phyloP scores from a whole-genome alignment of 2,329 filamentous ascomycete species.

The Colletotrichum sp. region DNA sequence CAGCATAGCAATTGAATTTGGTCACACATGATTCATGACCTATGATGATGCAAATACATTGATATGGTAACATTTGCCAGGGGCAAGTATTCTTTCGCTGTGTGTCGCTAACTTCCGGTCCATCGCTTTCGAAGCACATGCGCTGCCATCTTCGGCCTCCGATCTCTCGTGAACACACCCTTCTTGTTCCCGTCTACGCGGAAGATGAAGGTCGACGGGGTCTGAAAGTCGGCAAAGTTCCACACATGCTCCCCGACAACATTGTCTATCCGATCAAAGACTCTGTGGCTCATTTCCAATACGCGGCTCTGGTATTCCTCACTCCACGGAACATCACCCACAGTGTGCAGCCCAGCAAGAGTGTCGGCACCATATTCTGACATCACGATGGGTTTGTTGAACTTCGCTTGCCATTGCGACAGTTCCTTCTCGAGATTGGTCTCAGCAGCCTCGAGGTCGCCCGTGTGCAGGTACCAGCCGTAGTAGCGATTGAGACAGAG shows the following conservation, averaged over 20 bases:
- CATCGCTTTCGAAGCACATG: constrained; percentile 22
- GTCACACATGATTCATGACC: not conserved
- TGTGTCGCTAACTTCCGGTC: not conserved
- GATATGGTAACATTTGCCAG: too few species aligned
- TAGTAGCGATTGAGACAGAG: constrained; percentile 33
- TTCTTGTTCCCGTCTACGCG: constrained; percentile 30
- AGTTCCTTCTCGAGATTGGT: constrained; percentile 26
- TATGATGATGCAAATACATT: not conserved
- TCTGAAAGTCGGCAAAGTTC: constrained; percentile 31
- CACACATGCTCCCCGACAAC: constrained; percentile 33
- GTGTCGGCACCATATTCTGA: constrained; percentile 34
- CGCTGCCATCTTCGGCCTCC: constrained; percentile 25
- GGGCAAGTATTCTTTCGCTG: not conserved
- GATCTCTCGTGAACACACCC: constrained; percentile 28
- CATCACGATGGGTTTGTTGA: constrained; percentile 33
- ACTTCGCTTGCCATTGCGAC: constrained; percentile 26
- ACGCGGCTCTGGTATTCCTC: constrained; percentile 31
- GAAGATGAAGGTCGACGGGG: constrained; percentile 14
- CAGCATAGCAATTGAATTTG: not conserved
- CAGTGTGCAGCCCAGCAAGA: constrained; percentile 29
- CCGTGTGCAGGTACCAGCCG: constrained; percentile 30
- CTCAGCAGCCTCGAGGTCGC: constrained; percentile 27
- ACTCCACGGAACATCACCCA: constrained; percentile 28
- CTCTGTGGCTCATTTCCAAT: constrained; percentile 32
- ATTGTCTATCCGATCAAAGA: constrained; percentile 29